phyloP scores from a whole-genome alignment of 2,329 filamentous ascomycete genomes.

The Sarocladium brachiariae region DNA sequence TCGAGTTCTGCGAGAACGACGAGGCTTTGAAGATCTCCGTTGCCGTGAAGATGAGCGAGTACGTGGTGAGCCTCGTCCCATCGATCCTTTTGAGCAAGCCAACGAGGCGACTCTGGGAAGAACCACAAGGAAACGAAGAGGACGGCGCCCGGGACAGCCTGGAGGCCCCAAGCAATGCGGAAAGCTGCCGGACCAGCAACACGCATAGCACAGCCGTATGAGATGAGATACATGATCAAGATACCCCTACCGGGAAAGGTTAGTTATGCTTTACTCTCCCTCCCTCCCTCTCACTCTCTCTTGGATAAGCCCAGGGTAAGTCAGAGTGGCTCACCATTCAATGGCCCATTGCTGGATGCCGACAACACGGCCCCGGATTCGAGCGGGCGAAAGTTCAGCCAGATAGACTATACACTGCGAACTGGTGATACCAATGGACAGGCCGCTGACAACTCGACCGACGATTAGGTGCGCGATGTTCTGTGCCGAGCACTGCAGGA shows the following conservation, averaged over 20 bases:
- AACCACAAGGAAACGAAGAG: conserved; percentile 52
- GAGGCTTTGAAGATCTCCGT: conserved; percentile 46
- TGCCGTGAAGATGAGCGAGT: conserved; percentile 51
- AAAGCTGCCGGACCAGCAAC: conserved; percentile 51
- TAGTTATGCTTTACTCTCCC: too few species aligned
- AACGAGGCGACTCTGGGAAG: conserved; percentile 56
- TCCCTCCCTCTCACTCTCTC: too few species aligned
- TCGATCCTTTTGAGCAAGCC: conserved; percentile 55
- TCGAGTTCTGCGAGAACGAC: conserved; percentile 51
- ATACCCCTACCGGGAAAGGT: too few species aligned
- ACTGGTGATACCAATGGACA: conserved; percentile 60
- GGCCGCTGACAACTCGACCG: conserved; percentile 54
- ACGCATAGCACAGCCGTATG: conserved; percentile 50
- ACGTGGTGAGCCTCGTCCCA: conserved; percentile 47
- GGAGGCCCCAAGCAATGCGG: conserved; percentile 57
- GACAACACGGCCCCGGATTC: conserved; percentile 57
- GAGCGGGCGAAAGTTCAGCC: conserved; percentile 54
- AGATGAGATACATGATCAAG: conserved; percentile 64
- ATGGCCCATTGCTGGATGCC: conserved; percentile 70
- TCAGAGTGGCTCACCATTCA: conserved; percentile 40
- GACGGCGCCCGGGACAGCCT: conserved; percentile 53
- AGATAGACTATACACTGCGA: conserved; percentile 64
- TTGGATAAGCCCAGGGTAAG: too few species aligned
- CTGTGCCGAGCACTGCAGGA: conserved; percentile 51
- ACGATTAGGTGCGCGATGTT: conserved; percentile 49